Evolutionary conservation across 2,329 filamentous ascomycete species (phyloP).

Genomic region (Colletotrichum brevisporum): DNA sequence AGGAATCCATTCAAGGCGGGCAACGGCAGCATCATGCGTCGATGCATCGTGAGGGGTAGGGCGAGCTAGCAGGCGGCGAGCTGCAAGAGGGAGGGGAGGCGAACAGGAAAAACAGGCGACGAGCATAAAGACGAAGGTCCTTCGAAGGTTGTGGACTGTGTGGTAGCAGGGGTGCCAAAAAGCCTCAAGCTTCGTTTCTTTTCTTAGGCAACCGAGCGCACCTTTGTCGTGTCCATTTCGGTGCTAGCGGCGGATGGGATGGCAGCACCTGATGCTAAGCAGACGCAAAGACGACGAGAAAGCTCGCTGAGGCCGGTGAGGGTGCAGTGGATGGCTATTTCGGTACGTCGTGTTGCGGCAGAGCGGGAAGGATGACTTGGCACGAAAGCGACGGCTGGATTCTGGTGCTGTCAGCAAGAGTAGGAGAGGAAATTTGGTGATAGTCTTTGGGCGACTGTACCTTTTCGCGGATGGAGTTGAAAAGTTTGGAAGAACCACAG

Average conservation of each 20-base stretch:
- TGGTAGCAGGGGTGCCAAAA: conserved; percentile 21
- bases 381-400: neutral
- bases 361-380: conserved; percentile 18
- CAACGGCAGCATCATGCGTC: conserved; percentile 2
- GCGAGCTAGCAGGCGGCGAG: conserved; percentile 20
- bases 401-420: neutral
- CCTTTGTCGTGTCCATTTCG: neutral
- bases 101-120: conserved; percentile 13
- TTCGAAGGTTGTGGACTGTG: neutral
- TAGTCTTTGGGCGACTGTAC: neutral
- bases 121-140: neutral
- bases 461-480: neutral
- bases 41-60: conserved; percentile 25
- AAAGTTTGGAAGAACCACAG: neutral
- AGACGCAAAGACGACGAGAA: neutral
- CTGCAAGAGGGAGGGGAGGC: conserved; percentile 13
- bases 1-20: neutral
- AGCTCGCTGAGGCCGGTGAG: neutral
- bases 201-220: conserved; percentile 16
- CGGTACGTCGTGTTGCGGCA: neutral
- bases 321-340: neutral
- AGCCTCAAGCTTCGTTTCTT: conserved; percentile 28
- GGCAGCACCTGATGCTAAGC: neutral
- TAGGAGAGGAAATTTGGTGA: neutral
- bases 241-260: conserved; percentile 11